Percentiles rank a stretch among this genome's conserved stretches.
These are phyloP conservation scores for Teratosphaeria epicoccoides DNA, from an alignment of 2,329 filamentous ascomycete species.

Conservation along the genomic window DNA sequence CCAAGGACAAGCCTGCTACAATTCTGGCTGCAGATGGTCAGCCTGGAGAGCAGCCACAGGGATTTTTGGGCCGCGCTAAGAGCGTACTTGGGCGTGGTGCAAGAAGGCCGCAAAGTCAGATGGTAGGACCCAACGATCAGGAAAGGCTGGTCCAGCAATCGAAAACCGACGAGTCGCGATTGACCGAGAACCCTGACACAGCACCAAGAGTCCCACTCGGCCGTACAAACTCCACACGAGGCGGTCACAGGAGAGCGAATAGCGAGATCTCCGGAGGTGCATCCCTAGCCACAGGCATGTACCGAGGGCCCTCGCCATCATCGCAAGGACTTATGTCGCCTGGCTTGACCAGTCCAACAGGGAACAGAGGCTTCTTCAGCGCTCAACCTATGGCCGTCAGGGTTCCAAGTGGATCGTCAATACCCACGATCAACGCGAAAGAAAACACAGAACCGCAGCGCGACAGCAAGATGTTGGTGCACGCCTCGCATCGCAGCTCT, in stretches of 20 bases:
- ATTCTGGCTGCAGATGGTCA: not conserved
- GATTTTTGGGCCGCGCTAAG: constrained; percentile 49
- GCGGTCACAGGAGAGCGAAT: constrained; percentile 32
- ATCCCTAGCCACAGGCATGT: constrained; percentile 79
- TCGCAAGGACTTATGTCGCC: constrained; percentile 31
- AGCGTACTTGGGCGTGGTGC: constrained; percentile 41
- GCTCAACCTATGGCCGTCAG: constrained; percentile 29
- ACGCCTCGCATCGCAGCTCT: constrained; percentile 14
- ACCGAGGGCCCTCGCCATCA: constrained; percentile 50
- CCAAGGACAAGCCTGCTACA: constrained; percentile 36
- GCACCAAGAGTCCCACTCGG: constrained; percentile 66
- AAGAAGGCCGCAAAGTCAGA: constrained; percentile 2
- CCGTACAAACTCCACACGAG: constrained; percentile 36
- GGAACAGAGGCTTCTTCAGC: constrained; percentile 51
- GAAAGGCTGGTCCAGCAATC: constrained; percentile 4
- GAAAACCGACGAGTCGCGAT: constrained; percentile 13
- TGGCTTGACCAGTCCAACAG: constrained; percentile 46
- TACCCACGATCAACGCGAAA: constrained; percentile 25
- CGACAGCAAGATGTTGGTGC: constrained; percentile 20
- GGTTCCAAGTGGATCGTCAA: constrained; percentile 38
- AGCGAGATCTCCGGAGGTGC: constrained; percentile 40
- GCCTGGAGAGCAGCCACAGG: constrained; percentile 15
- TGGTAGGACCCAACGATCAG: constrained; percentile 1
- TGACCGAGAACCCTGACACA: constrained; percentile 54
- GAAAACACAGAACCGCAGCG: constrained; percentile 14